These are phyloP conservation scores for Ogataea nakhonphanomensis DNA, from an alignment of 805 yeast genomes.

Conservation along the genomic window DNA sequence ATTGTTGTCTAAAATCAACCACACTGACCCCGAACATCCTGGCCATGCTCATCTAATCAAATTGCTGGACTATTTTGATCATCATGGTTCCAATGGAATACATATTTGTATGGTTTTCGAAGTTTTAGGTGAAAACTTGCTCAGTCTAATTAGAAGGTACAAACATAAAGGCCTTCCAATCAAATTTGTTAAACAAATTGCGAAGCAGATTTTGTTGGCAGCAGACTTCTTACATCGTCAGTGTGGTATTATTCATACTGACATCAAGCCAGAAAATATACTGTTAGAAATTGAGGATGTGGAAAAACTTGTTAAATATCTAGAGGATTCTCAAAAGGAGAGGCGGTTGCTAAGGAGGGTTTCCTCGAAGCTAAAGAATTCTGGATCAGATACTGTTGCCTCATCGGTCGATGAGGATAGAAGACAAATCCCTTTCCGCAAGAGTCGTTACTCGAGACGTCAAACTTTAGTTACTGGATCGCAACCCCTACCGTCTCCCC, in stretches of 20 bases:
- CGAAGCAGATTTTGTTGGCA: conserved; percentile 53
- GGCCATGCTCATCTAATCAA: conserved; percentile 82
- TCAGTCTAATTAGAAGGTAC: conserved; percentile 78
- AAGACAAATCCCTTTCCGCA: conserved; percentile 25
- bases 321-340: conserved; percentile 40
- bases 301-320: conserved; percentile 44
- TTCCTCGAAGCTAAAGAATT: conserved; percentile 23
- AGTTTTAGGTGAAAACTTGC: conserved; percentile 88
- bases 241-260: conserved; percentile 72
- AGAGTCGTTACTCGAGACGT: conserved; percentile 50
- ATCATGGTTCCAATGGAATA: conserved; percentile 84
- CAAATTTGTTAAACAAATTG: conserved; percentile 52
- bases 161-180: conserved; percentile 49
- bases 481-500: conserved; percentile 88
- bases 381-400: conserved; percentile 13
- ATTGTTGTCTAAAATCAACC: conserved; percentile 62
- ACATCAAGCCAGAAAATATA: conserved; percentile 73
- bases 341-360: conserved; percentile 31
- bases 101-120: conserved; percentile 98
- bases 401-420: conserved; percentile 16
- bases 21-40: conserved; percentile 62
- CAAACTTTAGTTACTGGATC: conserved; percentile 83
- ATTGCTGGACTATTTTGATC: conserved; percentile 79
- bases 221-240: conserved; percentile 55
- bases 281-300: conserved; percentile 52